A percentile compares a stretch with the other conserved stretches of the same genome.
Evolutionary conservation across 148 eudicot species (phyloP).

Genomic region (Nepenthes mirabilis): DNA sequence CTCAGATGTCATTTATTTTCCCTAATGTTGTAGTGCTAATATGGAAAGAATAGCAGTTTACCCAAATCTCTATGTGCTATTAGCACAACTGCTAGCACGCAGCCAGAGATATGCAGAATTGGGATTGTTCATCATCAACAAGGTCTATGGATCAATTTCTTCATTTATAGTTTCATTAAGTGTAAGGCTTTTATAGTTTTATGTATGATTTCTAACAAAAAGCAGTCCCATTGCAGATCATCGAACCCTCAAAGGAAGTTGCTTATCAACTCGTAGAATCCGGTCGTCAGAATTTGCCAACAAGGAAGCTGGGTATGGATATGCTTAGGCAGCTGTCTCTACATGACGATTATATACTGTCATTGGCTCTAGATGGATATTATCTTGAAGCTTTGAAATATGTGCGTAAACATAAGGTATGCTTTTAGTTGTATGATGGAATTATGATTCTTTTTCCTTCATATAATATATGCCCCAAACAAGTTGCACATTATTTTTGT

Average conservation of each 20-base stretch:
- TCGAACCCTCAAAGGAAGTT: constrained; percentile 93
- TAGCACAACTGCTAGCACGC: constrained; percentile 60
- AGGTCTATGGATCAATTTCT: constrained; percentile 30
- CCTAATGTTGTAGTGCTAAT: constrained; percentile 43
- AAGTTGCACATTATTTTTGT: too few relatives aligned
- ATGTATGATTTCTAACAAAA: not conserved
- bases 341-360: constrained; percentile 74
- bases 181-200: constrained; percentile 1
- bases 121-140: constrained; percentile 65
- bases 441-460: not conserved
- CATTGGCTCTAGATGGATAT: constrained; percentile 76
- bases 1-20: constrained; percentile 2
- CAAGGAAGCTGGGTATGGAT: constrained; percentile 76
- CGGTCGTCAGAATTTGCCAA: constrained; percentile 55
- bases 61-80: constrained; percentile 58
- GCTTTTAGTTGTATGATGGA: too few relatives aligned
- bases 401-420: constrained; percentile 84
- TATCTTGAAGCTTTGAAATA: constrained; percentile 86
- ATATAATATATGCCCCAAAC: too few relatives aligned
- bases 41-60: constrained; percentile 58
- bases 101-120: constrained; percentile 67
- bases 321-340: constrained; percentile 74
- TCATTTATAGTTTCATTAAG: not conserved
- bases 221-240: constrained; percentile 40
- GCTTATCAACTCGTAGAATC: constrained; percentile 72